Conservation (phyloP, 1,284 basidiomycete genomes). For the Cutaneotrichosporon spelunceum region DNA sequence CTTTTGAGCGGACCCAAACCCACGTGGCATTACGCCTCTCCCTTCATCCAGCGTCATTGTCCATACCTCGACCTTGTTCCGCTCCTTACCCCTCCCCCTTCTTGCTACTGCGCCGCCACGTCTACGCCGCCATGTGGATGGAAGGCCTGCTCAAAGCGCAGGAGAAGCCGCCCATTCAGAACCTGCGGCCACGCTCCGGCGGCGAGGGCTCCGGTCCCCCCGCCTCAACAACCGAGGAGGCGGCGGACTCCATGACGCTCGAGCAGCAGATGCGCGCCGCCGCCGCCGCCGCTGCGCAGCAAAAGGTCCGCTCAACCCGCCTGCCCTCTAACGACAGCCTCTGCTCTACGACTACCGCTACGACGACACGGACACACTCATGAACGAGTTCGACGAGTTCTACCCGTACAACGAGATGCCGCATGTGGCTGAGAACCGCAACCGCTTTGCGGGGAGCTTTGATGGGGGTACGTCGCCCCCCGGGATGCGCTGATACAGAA, state of each 20-base stretch:
- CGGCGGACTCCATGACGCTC: slow-evolving; percentile 36
- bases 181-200: slow-evolving; percentile 18
- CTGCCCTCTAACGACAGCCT: slow-evolving; percentile 54
- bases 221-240: slow-evolving; percentile 19
- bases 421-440: slow-evolving; percentile 80
- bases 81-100: neutral
- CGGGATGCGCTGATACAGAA: slow-evolving; percentile 54
- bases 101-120: neutral
- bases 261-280: slow-evolving; percentile 38
- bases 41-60: neutral
- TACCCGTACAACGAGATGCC: slow-evolving; percentile 96
- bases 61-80: neutral
- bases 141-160: slow-evolving; percentile 3
- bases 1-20: slow-evolving; percentile 18
- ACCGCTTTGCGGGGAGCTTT: slow-evolving; percentile 81
- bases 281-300: slow-evolving; percentile 23
- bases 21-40: slow-evolving; percentile 8
- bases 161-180: neutral
- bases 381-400: slow-evolving; percentile 97
- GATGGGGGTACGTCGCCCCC: slow-evolving; percentile 58
- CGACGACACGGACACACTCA: slow-evolving; percentile 89
- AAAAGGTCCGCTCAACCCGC: slow-evolving; percentile 34
- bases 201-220: slow-evolving; percentile 17
- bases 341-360: slow-evolving; percentile 85
- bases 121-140: slow-evolving; percentile 4